Base-by-base conservation (phyloP, 2,329 filamentous ascomycete species). In the Seiridium unicorne region DNA sequence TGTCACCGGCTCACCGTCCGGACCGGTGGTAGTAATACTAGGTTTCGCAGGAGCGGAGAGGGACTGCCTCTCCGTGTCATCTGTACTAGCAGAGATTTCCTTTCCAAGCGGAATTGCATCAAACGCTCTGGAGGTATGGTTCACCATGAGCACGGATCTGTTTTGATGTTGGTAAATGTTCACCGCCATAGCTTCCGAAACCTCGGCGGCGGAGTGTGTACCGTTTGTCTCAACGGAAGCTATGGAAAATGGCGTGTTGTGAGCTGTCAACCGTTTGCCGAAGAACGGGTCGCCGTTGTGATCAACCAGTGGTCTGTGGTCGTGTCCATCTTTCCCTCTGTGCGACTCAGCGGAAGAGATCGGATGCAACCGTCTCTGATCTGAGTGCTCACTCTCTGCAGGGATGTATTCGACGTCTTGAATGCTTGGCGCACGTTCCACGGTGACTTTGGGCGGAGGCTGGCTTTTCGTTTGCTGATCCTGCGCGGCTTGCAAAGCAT, bases 131-230 rank as follows among this genome's bases (percentile, higher is more conserved):
- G 75, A 77, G 8, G 81, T 80, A 67, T 87, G 82, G 64, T 87
- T 76, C 36, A 89, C 82, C 72, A 89, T 79, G 47, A 88, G 70
- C 9, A 89, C 74, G 4, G 86, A 89, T 53, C 81, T 86, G 65
- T 88, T 89, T 66, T 89, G 85, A 63, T 89, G 86, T 26, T 83
- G 80, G 64, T 83, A 87, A 66, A 89, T 85, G 62, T 80, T 85
- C 59, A 89, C 80, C 44, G 84, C 84, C 68, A 83, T 74, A 40
- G 86, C 86, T 73, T 89, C 85, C 1, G 85, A 86, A 46, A 89
- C 81, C 64, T 87, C 86, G 3, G 80, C 79, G 49, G 79, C 78
- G 3, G 83, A 86, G n/a, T 73, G 72, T 57, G 86, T 87, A 40
- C 79, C 82, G 44, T 77, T 83, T n/a, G 84, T 86, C 58, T 88